Evolutionary conservation across 2,329 filamentous ascomycete species (phyloP).

Genomic region (Chaetomium sp.): DNA sequence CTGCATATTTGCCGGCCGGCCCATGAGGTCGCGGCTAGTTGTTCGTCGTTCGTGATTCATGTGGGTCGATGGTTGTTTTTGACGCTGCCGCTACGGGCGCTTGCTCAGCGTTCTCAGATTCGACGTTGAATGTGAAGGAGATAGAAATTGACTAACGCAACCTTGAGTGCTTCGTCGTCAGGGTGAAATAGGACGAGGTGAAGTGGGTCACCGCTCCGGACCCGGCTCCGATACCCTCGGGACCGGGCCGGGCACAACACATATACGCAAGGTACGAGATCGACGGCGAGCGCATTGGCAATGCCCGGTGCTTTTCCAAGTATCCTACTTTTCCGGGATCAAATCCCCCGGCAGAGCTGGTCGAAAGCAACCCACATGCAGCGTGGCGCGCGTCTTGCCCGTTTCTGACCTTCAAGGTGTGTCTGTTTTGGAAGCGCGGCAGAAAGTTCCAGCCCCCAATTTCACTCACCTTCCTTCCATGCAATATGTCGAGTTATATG

Average conservation of each 20-base stretch:
- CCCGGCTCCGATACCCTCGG: neutral
- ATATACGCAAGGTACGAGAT: neutral
- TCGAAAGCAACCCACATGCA: neutral
- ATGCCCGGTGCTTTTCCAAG: neutral
- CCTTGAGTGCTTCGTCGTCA: neutral
- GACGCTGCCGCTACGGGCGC: too few species aligned
- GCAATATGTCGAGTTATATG: neutral
- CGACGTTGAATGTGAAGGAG: neutral
- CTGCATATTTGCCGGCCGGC: neutral
- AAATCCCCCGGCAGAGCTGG: neutral
- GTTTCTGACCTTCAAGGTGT: neutral
- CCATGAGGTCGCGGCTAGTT: neutral
- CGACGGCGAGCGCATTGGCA: neutral
- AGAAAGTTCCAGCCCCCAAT: neutral
- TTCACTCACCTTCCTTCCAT: neutral
- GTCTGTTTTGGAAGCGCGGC: neutral
- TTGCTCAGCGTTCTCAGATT: neutral
- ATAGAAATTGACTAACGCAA: too few species aligned
- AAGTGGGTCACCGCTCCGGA: neutral
- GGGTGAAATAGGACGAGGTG: neutral
- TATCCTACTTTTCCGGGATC: neutral
- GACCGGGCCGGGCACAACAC: neutral
- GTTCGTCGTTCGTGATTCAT: neutral
- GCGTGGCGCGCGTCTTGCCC: neutral
- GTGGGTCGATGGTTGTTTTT: neutral